Conservation (phyloP, 2,329 filamentous ascomycete species). For the Graphilbum fragrans region DNA sequence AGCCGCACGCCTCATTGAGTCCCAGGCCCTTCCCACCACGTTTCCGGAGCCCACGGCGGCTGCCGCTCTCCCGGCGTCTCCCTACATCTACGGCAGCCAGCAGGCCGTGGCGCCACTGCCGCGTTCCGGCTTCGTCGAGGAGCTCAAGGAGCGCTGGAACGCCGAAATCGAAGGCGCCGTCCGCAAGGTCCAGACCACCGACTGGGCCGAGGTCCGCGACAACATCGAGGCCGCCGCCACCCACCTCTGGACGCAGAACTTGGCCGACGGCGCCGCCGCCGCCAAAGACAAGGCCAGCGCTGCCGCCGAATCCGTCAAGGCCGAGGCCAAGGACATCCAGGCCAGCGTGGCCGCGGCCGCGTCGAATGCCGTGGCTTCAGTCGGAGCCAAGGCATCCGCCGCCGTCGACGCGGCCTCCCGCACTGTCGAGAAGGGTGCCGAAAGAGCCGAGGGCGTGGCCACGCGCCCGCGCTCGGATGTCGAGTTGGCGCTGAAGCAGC, state of each 20-base stretch:
- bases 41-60: constrained; percentile 23
- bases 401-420: constrained; percentile 14
- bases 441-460: not conserved
- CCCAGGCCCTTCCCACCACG: not conserved
- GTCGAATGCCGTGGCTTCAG: constrained; percentile 13
- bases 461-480: constrained; percentile 24
- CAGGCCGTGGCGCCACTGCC: constrained; percentile 17
- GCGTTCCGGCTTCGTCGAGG: constrained; percentile 47
- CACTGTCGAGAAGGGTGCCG: constrained; percentile 18
- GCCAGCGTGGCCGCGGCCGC: not conserved
- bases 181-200: constrained; percentile 50
- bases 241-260: constrained; percentile 29
- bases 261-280: constrained; percentile 21
- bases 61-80: constrained; percentile 1
- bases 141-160: constrained; percentile 70
- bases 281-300: constrained; percentile 11
- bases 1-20: constrained; percentile 13
- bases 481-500: constrained; percentile 37
- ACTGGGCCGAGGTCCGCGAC: constrained; percentile 53
- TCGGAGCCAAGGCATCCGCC: constrained; percentile 22
- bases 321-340: constrained; percentile 15
- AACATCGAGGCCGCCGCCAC: constrained; percentile 37
- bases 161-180: constrained; percentile 56
- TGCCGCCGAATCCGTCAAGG: constrained; percentile 15
- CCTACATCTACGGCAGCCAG: not conserved